Evolutionary conservation across 169 alveolate genomes (phyloP).

Genomic region (Plasmodium gallinaceum): DNA sequence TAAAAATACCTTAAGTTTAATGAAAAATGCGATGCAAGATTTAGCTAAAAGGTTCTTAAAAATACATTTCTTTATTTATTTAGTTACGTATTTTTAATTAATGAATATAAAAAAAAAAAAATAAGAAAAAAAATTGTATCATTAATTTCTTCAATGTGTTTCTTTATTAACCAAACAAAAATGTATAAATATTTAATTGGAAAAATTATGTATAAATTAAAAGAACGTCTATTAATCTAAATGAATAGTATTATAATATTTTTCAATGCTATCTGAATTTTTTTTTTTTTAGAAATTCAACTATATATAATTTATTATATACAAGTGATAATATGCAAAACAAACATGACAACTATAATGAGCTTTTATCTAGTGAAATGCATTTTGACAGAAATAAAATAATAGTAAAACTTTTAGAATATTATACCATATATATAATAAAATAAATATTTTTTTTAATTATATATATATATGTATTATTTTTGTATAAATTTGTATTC

Average conservation of each 20-base stretch:
- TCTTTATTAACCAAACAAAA: neutral
- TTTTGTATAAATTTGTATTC: neutral
- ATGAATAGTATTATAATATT: no score
- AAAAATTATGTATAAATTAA: neutral
- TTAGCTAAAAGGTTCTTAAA: constrained; percentile 56
- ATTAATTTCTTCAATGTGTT: neutral
- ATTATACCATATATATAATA: neutral
- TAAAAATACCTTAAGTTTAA: constrained; percentile 46
- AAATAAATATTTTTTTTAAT: neutral
- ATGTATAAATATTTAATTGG: no score
- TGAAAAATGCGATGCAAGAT: constrained; percentile 42
- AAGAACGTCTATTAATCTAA: neutral
- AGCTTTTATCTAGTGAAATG: constrained; percentile 34
- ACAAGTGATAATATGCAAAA: constrained; percentile 74
- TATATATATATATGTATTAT: neutral
- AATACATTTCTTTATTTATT: neutral
- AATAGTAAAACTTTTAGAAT: constrained; percentile 34
- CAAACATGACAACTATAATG: constrained; percentile 50
- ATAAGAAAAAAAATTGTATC: neutral
- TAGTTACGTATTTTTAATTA: no score
- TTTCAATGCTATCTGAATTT: no score
- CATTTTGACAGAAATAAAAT: constrained; percentile 41
- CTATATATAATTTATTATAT: constrained; percentile 47
- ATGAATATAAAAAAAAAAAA: no score
- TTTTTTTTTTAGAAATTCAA: constrained; percentile 24